Evolutionary conservation across 139 green algal species (phyloP), one percentile per base, ranked within the genome.

Genomic region (Haematococcus lacustris): DNA sequence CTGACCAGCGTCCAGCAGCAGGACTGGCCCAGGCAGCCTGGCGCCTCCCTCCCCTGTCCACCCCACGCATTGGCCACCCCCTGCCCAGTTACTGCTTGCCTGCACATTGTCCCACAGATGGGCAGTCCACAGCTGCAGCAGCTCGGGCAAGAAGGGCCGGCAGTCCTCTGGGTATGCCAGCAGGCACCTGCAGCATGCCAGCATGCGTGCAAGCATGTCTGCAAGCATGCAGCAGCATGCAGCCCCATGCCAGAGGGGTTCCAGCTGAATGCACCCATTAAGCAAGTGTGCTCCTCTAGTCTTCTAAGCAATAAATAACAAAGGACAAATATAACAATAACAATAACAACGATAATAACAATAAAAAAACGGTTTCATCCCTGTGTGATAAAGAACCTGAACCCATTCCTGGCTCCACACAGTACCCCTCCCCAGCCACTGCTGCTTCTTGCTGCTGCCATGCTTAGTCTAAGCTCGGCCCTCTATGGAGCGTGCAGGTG

Each of bases 21-120:
- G n/a, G n/a, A n/a, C n/a, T n/a, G n/a, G n/a, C n/a, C n/a, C n/a
- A n/a, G n/a, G n/a, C n/a, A n/a, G n/a, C n/a, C n/a, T n/a, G n/a
- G n/a, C n/a, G n/a, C n/a, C n/a, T n/a, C n/a, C n/a, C n/a, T n/a
- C n/a, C n/a, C n/a, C n/a, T n/a, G n/a, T n/a, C n/a, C n/a, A n/a
- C n/a, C n/a, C n/a, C n/a, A n/a, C n/a, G n/a, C n/a, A n/a, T n/a
- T n/a, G n/a, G n/a, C n/a, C n/a, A n/a, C n/a, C n/a, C n/a, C n/a
- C n/a, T n/a, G n/a, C n/a, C n/a, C n/a, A n/a, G n/a, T n/a, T n/a
- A n/a, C n/a, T n/a, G n/a, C n/a, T n/a, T n/a, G n/a, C 67, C 67
- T 72, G 67, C 32, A 72, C 67, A 34, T 96, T 96, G 82, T 98
- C 93, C 73, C 83, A 83, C 63, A 98, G 83, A 74, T 94, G 90